A percentile compares a stretch with the other conserved stretches of the same genome.
Conservation (phyloP, 2,329 filamentous ascomycete genomes). For the Talaromyces sp. region DNA sequence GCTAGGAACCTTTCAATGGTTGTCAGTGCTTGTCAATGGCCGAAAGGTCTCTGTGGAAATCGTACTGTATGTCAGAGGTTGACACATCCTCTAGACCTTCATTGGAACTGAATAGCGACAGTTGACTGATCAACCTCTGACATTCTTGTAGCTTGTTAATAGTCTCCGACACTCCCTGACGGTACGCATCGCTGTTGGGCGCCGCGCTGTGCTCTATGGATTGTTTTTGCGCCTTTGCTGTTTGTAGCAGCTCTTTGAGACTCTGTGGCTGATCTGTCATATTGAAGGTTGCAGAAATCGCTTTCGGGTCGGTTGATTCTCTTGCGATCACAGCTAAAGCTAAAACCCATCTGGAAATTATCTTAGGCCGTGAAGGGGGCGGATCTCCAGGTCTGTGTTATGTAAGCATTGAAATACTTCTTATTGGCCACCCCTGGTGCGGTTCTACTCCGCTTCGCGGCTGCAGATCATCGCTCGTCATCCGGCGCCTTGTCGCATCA, state of each 20-base stretch:
- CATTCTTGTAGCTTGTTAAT: constrained; percentile 72
- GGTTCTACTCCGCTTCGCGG: not conserved
- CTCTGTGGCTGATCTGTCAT: constrained; percentile 51
- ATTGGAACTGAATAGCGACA: constrained; percentile 86
- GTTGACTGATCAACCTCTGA: constrained; percentile 61
- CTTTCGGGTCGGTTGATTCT: not conserved
- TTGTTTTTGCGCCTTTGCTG: constrained; percentile 54
- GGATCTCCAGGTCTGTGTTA: not conserved
- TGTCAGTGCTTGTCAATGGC: constrained; percentile 17
- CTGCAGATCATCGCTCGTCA: not conserved
- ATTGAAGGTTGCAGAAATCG: not conserved
- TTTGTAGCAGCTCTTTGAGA: constrained; percentile 53
- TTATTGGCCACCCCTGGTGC: not conserved
- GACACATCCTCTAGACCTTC: constrained; percentile 82
- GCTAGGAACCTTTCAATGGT: constrained; percentile 61
- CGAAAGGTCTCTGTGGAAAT: too few relatives aligned
- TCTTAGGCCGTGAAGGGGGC: constrained; percentile 1
- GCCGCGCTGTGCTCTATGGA: constrained; percentile 62
- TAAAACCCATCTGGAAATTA: not conserved
- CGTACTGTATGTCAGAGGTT: constrained; percentile 74
- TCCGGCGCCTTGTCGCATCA: not conserved
- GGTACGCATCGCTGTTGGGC: constrained; percentile 62
- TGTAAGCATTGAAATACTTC: not conserved
- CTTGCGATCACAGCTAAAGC: not conserved
- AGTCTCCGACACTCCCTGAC: constrained; percentile 62